phyloP scores from a whole-genome alignment of 352 stramenopile genomes.

The Discostella stelligera region DNA sequence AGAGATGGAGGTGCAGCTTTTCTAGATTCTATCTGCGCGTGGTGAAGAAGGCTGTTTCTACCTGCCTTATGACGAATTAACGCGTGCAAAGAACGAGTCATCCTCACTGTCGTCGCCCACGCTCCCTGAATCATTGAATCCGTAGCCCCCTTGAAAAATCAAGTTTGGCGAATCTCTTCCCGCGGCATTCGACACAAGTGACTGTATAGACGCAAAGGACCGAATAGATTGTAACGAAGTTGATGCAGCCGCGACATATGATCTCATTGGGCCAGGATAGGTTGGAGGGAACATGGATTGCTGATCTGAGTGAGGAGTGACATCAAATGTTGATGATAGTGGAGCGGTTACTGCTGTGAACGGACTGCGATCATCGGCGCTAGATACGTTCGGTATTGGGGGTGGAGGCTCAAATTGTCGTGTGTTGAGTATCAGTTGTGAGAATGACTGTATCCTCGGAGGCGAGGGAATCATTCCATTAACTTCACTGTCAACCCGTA shows the following conservation, averaged over 20 bases:
- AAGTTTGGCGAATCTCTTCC: constrained; percentile 29
- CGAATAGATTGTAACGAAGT: constrained; percentile 45
- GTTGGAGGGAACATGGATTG: constrained; percentile 14
- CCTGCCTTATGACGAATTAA: constrained; percentile 3
- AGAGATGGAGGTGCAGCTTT: constrained; percentile 60
- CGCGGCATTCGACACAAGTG: constrained; percentile 28
- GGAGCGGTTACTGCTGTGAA: constrained; percentile 5
- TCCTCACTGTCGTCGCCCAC: constrained; percentile 27
- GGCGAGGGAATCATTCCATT: constrained; percentile 1
- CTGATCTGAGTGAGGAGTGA: constrained; percentile 22
- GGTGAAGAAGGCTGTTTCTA: constrained; percentile 8
- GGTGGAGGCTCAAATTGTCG: not conserved
- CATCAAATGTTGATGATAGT: constrained; percentile 12
- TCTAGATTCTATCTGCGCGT: constrained; percentile 57
- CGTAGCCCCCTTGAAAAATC: constrained; percentile 28
- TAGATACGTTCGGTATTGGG: constrained; percentile 4
- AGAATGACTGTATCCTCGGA: constrained; percentile 11
- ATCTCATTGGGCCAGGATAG: constrained; percentile 32
- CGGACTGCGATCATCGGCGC: constrained; percentile 10
- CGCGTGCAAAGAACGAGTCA: constrained; percentile 38
- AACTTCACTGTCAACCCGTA: not conserved
- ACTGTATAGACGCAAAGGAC: constrained; percentile 44
- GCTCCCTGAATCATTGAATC: constrained; percentile 22
- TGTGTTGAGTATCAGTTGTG: not conserved
- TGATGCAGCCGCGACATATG: constrained; percentile 34